Percentiles rank a stretch among this genome's conserved stretches.
Conservation (phyloP, 2,329 filamentous ascomycete species). For the Chrysosporium queenslandicum region DNA sequence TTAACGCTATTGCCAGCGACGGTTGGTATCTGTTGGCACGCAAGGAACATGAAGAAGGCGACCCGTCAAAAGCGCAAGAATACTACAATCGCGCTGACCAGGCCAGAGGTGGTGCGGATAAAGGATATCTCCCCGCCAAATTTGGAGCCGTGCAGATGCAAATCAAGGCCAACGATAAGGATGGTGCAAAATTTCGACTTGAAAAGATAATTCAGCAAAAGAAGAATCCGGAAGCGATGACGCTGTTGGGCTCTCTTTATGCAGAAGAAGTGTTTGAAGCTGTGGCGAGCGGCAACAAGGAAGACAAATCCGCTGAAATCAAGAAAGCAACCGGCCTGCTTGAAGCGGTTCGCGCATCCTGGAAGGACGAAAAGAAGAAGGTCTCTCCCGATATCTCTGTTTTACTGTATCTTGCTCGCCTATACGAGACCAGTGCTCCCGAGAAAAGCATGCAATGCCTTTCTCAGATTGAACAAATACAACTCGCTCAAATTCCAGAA, state of each 20-base stretch:
- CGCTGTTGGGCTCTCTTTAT: conserved; percentile 78
- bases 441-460: conserved; percentile 90
- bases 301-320: conserved; percentile 75
- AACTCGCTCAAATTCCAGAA: conserved; percentile 65
- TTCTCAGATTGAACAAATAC: conserved; percentile 82
- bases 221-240: conserved; percentile 79
- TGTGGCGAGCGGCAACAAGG: conserved; percentile 67
- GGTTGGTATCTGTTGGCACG: conserved; percentile 92
- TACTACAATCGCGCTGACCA: conserved; percentile 87
- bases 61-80: conserved; percentile 64
- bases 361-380: conserved; percentile 88
- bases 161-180: conserved; percentile 70
- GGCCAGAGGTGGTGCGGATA: conserved; percentile 81
- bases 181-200: conserved; percentile 82
- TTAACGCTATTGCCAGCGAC: conserved; percentile 92
- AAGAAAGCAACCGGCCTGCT: conserved; percentile 80
- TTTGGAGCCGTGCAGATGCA: conserved; percentile 87
- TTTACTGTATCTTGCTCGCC: conserved; percentile 76
- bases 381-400: conserved; percentile 73
- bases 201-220: conserved; percentile 89
- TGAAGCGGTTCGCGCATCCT: conserved; percentile 72
- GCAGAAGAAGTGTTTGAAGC: conserved; percentile 86
- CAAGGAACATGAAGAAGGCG: conserved; percentile 76
- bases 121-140: conserved; percentile 85
- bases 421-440: conserved; percentile 77